Conservation (phyloP, 768 basidiomycete species). For the Leccinum longicurvipes region DNA sequence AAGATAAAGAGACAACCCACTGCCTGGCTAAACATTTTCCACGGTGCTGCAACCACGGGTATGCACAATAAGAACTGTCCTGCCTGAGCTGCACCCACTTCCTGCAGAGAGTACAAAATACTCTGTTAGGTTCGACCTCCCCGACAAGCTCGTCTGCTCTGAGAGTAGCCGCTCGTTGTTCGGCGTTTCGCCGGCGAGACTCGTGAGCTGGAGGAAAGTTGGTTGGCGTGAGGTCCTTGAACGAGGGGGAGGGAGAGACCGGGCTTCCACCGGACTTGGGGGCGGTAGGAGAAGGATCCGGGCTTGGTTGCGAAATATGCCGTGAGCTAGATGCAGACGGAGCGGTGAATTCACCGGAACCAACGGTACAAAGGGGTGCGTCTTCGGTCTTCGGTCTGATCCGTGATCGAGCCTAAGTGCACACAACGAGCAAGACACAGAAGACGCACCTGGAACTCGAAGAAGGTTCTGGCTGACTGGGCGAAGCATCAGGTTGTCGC, state of each 20-base stretch:
- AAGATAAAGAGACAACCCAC: slow-evolving; percentile 40
- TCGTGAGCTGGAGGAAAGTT: slow-evolving; percentile 60
- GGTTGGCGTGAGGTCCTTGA: slow-evolving; percentile 57
- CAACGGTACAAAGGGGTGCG: slow-evolving; percentile 30
- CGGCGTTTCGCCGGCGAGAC: slow-evolving; percentile 70
- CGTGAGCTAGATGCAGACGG: slow-evolving; percentile 27
- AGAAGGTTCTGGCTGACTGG: slow-evolving; percentile 19
- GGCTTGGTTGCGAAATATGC: slow-evolving; percentile 6
- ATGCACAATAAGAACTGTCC: slow-evolving; percentile 75
- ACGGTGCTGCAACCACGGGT: slow-evolving; percentile 79
- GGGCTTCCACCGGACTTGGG: slow-evolving; percentile 20
- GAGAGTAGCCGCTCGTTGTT: slow-evolving; percentile 71
- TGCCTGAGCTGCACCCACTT: slow-evolving; percentile 84
- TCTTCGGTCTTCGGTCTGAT: slow-evolving; percentile 14
- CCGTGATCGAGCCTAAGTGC: not conserved
- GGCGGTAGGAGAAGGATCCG: slow-evolving; percentile 2
- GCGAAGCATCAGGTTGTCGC: slow-evolving; percentile 6
- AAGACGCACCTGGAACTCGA: slow-evolving; percentile 22
- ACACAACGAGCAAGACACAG: slow-evolving; percentile 3
- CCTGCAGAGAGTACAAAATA: slow-evolving; percentile 70
- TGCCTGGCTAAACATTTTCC: slow-evolving; percentile 70
- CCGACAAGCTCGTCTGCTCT: slow-evolving; percentile 62
- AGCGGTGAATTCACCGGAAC: slow-evolving; percentile 19
- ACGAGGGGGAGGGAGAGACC: slow-evolving; percentile 36
- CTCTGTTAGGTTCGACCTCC: slow-evolving; percentile 69